Evolutionary conservation across 1,139 yeast genomes (phyloP).

Genomic region (Candida smagusa): DNA sequence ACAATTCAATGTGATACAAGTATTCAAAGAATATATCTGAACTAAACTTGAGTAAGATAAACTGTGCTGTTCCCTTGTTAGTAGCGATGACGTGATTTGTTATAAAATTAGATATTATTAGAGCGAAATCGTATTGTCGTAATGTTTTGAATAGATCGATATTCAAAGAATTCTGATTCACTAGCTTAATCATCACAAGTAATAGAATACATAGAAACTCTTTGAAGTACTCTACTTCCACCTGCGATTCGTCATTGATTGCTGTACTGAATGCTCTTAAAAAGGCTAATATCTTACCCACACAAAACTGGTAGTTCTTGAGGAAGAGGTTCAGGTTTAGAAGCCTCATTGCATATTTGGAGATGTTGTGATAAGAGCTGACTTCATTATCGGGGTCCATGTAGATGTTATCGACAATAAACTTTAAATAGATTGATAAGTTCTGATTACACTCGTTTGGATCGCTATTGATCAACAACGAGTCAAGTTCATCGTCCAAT

Average conservation of each 20-base stretch:
- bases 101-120: slow-evolving; percentile 40
- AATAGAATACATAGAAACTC: slow-evolving; percentile 38
- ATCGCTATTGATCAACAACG: slow-evolving; percentile 34
- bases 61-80: slow-evolving; percentile 22
- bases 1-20: slow-evolving; percentile 33
- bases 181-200: slow-evolving; percentile 33
- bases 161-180: slow-evolving; percentile 15
- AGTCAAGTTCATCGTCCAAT: slow-evolving; percentile 6
- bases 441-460: slow-evolving; percentile 40
- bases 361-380: slow-evolving; percentile 30
- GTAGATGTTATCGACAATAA: slow-evolving; percentile 31
- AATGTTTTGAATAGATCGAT: slow-evolving; percentile 25
- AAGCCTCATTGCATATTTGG: slow-evolving; percentile 33
- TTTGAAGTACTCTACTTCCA: slow-evolving; percentile 27
- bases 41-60: slow-evolving; percentile 35
- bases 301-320: slow-evolving; percentile 35
- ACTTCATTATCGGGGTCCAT: slow-evolving; percentile 9
- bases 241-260: slow-evolving; percentile 13
- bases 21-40: slow-evolving; percentile 46
- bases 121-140: slow-evolving; percentile 45
- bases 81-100: slow-evolving; percentile 25
- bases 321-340: slow-evolving; percentile 39
- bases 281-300: slow-evolving; percentile 40
- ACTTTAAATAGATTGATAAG: slow-evolving; percentile 34
- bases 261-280: slow-evolving; percentile 27